phyloP scores from a whole-genome alignment of 73 alveolate species.

The Paramecium bursaria region DNA sequence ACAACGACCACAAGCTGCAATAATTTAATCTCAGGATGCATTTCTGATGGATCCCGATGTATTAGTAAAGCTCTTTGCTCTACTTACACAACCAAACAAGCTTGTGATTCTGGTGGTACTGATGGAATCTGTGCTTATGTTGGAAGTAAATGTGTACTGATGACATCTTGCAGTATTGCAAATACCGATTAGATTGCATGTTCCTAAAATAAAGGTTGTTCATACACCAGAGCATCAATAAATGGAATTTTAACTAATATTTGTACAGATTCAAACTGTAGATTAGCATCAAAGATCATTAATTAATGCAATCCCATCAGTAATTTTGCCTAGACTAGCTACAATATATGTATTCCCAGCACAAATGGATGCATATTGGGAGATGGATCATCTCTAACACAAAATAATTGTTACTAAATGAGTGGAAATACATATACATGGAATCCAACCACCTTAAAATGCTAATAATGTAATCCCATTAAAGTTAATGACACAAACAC shows the following conservation, averaged over 20 bases:
- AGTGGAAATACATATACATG: no score
- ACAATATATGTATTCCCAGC: background rate
- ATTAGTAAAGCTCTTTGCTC: constrained; percentile 14
- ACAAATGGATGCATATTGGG: background rate
- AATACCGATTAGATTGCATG: constrained; percentile 43
- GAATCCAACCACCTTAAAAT: no score
- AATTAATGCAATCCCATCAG: background rate
- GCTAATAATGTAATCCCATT: no score
- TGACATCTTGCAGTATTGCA: constrained; percentile 14
- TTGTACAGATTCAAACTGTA: no score
- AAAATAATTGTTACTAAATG: constrained; percentile 3
- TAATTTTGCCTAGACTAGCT: background rate
- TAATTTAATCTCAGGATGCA: no score
- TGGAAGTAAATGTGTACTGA: constrained; percentile 18
- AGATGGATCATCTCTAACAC: constrained; percentile 4
- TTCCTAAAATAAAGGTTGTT: background rate
- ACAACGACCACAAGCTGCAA: no score
- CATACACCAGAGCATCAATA: background rate
- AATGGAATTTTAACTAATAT: no score
- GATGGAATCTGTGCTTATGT: constrained; percentile 43
- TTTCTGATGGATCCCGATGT: constrained; percentile 32
- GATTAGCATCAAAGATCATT: no score
- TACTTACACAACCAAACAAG: constrained; percentile 3
- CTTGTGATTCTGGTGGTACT: constrained; percentile 39
- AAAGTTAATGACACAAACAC: no score